Percentiles rank a stretch among this genome's conserved stretches.
phyloP scores from a whole-genome alignment of 345 rosid genomes.

The Arabis hirsuta region DNA sequence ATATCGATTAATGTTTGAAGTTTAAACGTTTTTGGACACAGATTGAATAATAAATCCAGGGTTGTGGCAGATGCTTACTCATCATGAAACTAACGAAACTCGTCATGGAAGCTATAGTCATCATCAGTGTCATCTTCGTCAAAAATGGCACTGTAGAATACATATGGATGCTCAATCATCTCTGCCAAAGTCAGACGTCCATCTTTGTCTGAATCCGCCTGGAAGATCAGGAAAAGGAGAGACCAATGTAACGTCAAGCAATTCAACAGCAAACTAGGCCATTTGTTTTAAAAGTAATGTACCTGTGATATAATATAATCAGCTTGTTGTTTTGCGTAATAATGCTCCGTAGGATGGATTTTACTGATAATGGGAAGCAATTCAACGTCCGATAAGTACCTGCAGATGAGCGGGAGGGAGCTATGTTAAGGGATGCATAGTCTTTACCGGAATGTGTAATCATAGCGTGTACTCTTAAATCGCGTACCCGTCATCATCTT shows the following conservation, averaged over 20 bases:
- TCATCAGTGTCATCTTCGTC: constrained; percentile 72
- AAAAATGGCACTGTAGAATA: constrained; percentile 90
- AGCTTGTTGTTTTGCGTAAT: constrained; percentile 95
- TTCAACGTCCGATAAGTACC: constrained; percentile 76
- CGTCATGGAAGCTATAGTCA: constrained; percentile 69
- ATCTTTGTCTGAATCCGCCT: constrained; percentile 94
- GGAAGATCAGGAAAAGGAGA: constrained; percentile 38
- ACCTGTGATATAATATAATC: constrained; percentile 93
- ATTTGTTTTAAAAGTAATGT: constrained; percentile 22
- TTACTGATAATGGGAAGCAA: constrained; percentile 78
- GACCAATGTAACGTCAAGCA: constrained; percentile 4
- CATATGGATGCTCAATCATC: constrained; percentile 93
- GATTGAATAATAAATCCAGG: background rate
- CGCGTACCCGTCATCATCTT: constrained; percentile 84
- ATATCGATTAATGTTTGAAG: constrained; percentile 3
- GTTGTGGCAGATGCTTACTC: constrained; percentile 40
- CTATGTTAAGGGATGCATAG: constrained; percentile 18
- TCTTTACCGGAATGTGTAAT: constrained; percentile 25
- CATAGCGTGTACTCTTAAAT: background rate
- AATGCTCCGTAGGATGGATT: constrained; percentile 90
- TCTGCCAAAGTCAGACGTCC: constrained; percentile 73
- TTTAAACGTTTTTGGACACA: background rate
- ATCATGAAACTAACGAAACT: constrained; percentile 65
- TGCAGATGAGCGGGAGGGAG: constrained; percentile 38
- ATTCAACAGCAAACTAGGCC: constrained; percentile 13